phyloP scores from a whole-genome alignment of 352 stramenopile species.

The Chrysophaeum taylorii region DNA sequence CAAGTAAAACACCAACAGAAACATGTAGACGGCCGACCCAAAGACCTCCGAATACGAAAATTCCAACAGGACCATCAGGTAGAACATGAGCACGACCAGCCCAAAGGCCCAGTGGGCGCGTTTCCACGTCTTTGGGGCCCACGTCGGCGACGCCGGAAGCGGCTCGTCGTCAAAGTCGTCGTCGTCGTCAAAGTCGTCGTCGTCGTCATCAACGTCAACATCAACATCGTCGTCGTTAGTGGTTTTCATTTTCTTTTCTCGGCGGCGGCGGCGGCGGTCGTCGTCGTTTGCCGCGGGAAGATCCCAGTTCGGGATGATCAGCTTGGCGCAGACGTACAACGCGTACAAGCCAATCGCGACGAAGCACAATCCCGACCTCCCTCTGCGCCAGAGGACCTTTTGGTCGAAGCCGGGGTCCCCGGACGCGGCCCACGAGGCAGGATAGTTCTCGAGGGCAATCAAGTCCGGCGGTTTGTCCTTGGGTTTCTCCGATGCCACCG shows the following conservation, averaged over 20 bases:
- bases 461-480: conserved; percentile 19
- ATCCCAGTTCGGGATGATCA: conserved; percentile 71
- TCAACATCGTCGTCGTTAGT: conserved; percentile 19
- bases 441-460: conserved; percentile 62
- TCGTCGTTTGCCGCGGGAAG: no score
- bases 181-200: conserved; percentile 33
- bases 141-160: conserved; percentile 14
- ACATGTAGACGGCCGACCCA: conserved; percentile 73
- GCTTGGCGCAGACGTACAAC: conserved; percentile 44
- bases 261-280: no score
- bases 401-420: conserved; percentile 9
- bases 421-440: conserved; percentile 48
- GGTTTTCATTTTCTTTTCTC: conserved; percentile 33
- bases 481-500: conserved; percentile 26
- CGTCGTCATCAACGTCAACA: conserved; percentile 59
- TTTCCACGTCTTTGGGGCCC: conserved; percentile 66
- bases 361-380: conserved; percentile 65
- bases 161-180: conserved; percentile 41
- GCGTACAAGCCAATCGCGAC: conserved; percentile 66
- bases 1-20: conserved; percentile 77
- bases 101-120: conserved; percentile 72
- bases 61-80: conserved; percentile 84
- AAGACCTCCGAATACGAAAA: conserved; percentile 88
- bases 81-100: conserved; percentile 61
- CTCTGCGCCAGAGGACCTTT: conserved; percentile 68